Evolutionary conservation across 768 basidiomycete genomes (phyloP).

Genomic region (Pleurotus tuoliensis): DNA sequence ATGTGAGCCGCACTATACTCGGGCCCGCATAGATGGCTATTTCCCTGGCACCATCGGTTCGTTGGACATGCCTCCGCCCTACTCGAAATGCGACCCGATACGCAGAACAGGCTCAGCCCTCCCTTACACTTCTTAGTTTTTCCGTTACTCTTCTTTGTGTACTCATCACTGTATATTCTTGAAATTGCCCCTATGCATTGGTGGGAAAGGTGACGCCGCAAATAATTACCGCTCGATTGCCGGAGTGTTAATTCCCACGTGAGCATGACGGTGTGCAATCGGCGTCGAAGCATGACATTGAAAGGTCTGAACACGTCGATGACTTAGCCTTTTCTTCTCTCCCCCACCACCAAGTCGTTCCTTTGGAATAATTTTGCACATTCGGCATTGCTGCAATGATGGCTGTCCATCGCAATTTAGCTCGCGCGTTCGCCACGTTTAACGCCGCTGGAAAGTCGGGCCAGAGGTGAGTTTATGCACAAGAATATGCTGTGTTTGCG

Average conservation of each 20-base stretch:
- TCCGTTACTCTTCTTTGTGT: background rate
- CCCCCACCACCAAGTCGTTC: constrained; percentile 7
- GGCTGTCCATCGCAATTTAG: constrained; percentile 24
- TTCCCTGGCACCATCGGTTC: background rate
- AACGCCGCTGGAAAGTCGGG: constrained; percentile 41
- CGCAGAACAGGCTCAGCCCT: background rate
- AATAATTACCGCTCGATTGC: background rate
- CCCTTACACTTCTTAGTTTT: background rate
- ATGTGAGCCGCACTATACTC: background rate
- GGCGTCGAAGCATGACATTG: background rate
- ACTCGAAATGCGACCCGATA: background rate
- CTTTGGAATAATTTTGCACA: constrained; percentile 12
- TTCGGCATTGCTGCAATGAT: constrained; percentile 12
- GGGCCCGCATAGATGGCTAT: background rate
- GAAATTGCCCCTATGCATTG: background rate
- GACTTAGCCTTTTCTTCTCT: constrained; percentile 15
- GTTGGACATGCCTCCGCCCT: background rate
- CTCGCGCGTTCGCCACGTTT: constrained; percentile 42
- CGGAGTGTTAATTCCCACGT: constrained; percentile 2
- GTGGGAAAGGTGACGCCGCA: background rate
- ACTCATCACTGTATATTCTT: background rate
- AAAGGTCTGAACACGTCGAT: background rate
- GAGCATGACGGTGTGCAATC: background rate
- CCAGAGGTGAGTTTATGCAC: constrained; percentile 12
- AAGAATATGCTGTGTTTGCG: constrained; percentile 10